phyloP scores from a whole-genome alignment of 345 rosid species.

The Populus simonii region DNA sequence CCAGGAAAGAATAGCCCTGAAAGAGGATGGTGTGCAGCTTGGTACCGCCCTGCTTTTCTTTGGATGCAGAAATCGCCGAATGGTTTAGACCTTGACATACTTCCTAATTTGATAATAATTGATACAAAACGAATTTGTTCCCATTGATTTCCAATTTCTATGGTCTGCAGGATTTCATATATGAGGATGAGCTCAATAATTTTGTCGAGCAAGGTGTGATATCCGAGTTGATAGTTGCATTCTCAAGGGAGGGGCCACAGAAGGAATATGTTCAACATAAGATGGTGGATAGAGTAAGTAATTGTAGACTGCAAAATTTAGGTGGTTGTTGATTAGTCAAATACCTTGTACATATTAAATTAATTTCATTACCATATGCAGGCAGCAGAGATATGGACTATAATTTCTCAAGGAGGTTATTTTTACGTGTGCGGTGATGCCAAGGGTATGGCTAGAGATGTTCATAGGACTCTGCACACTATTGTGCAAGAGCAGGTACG shows the following conservation, averaged over 20 bases:
- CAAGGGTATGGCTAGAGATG: constrained; percentile 37
- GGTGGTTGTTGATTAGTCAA: neutral
- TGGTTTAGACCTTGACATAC: constrained; percentile 13
- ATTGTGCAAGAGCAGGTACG: constrained; percentile 35
- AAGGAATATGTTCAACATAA: constrained; percentile 35
- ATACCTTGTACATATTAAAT: neutral
- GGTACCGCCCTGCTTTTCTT: constrained; percentile 28
- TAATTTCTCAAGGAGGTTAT: constrained; percentile 26
- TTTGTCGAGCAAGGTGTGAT: constrained; percentile 28
- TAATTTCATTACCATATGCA: constrained; percentile 6
- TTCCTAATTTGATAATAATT: neutral
- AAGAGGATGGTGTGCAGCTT: constrained; percentile 25
- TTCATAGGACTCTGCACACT: constrained; percentile 30
- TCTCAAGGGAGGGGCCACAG: constrained; percentile 34
- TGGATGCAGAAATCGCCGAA: constrained; percentile 33
- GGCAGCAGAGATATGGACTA: constrained; percentile 28
- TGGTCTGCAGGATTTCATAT: constrained; percentile 27
- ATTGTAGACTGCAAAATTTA: neutral
- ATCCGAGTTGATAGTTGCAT: constrained; percentile 28
- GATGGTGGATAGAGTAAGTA: constrained; percentile 24
- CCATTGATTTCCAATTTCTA: neutral
- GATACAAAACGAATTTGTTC: neutral
- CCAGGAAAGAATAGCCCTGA: constrained; percentile 33
- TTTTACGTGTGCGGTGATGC: constrained; percentile 38
- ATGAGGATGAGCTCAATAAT: constrained; percentile 31